phyloP scores from a whole-genome alignment of 106 monocot species.

The Alisma plantagoaquatica region DNA sequence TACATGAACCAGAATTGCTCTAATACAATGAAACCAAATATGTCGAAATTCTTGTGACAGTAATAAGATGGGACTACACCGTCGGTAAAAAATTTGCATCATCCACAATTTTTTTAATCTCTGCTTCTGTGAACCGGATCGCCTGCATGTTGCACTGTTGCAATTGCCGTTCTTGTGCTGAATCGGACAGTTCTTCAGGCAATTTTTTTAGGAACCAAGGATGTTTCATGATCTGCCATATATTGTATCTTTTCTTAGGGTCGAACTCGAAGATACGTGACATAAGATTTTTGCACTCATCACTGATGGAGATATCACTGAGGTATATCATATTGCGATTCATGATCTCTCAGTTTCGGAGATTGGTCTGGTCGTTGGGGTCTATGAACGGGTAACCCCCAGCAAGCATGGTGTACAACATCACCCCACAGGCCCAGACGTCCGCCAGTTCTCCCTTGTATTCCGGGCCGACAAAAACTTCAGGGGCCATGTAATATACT shows the following conservation, averaged over 20 bases:
- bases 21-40: too few species aligned
- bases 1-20: too few species aligned
- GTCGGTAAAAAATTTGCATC: too few species aligned
- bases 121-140: too few species aligned
- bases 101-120: too few species aligned
- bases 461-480: conserved; percentile 37
- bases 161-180: too few species aligned
- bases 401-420: conserved; percentile 51
- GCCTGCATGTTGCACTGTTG: too few species aligned
- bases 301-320: background rate
- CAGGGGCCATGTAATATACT: conserved; percentile 54
- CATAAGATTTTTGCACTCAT: background rate
- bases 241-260: background rate
- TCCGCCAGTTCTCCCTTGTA: conserved; percentile 60
- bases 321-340: background rate
- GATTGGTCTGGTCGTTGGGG: background rate
- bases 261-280: background rate
- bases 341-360: background rate
- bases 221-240: background rate
- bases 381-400: conserved; percentile 55
- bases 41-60: too few species aligned
- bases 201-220: background rate
- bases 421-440: conserved; percentile 64
- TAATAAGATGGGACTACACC: too few species aligned
- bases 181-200: background rate